Percentiles rank a stretch among this genome's conserved stretches.
These are phyloP conservation scores for Sodiomyces alkalinus DNA, from an alignment of 2,329 filamentous ascomycete genomes.

Conservation along the genomic window DNA sequence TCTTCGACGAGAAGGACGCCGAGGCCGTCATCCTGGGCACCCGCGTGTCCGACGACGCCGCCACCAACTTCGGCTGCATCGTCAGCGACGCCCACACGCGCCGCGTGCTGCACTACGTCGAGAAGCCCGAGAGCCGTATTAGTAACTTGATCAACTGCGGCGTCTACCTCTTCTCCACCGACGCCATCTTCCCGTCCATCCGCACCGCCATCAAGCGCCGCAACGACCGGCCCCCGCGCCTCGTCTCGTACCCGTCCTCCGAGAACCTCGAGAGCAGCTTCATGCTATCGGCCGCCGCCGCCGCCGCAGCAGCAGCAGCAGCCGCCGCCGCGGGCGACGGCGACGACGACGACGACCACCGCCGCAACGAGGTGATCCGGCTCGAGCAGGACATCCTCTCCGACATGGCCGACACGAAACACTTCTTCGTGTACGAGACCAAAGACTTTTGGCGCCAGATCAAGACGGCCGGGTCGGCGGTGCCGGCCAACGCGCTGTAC, in stretches of 20 bases:
- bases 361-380: conserved; percentile 75
- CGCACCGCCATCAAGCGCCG: conserved; percentile 89
- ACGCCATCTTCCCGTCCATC: conserved; percentile 94
- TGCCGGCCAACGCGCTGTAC: conserved; percentile 93
- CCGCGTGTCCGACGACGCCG: conserved; percentile 76
- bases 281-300: no score
- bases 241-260: conserved; percentile 89
- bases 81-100: conserved; percentile 88
- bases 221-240: conserved; percentile 65
- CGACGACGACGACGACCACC: conserved; percentile 59
- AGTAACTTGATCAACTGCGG: conserved; percentile 98
- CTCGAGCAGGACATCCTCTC: conserved; percentile 95
- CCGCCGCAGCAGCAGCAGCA: no score
- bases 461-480: conserved; percentile 94
- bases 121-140: conserved; percentile 96
- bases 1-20: conserved; percentile 89
- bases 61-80: conserved; percentile 94
- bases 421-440: conserved; percentile 96
- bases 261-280: conserved; percentile 69
- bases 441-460: conserved; percentile 99
- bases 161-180: conserved; percentile 91
- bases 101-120: conserved; percentile 95
- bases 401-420: conserved; percentile 90
- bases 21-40: conserved; percentile 95
- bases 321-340: conserved; percentile 21